phyloP scores from a whole-genome alignment of 768 basidiomycete genomes.

The Hemileccinum rubropunctum region DNA sequence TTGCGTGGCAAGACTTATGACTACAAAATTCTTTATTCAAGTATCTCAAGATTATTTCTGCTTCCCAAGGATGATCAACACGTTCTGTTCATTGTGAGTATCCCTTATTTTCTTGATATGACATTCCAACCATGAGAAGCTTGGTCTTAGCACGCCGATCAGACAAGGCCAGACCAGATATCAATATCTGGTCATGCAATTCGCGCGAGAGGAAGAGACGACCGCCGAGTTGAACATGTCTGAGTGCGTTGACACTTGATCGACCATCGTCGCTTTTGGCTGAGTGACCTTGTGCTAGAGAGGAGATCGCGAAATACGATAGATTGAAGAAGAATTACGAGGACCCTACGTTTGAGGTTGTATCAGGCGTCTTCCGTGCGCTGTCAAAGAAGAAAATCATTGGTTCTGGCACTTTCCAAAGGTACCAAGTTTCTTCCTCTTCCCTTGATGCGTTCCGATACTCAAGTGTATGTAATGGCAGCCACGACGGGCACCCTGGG shows the following conservation, averaged over 20 bases:
- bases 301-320: slow-evolving; percentile 75
- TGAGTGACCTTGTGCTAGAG: slow-evolving; percentile 40
- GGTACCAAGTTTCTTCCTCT: slow-evolving; percentile 39
- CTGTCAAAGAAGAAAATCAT: slow-evolving; percentile 90
- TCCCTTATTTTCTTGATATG: not conserved
- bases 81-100: slow-evolving; percentile 86
- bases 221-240: slow-evolving; percentile 92
- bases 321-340: slow-evolving; percentile 92
- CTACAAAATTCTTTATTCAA: slow-evolving; percentile 92
- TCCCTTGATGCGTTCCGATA: not conserved
- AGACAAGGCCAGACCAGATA: slow-evolving; percentile 98
- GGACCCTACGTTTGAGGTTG: slow-evolving; percentile 92
- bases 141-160: slow-evolving; percentile 90
- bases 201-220: slow-evolving; percentile 94
- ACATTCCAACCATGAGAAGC: slow-evolving; percentile 41
- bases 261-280: not conserved
- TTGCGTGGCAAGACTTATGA: slow-evolving; percentile 99
- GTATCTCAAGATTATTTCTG: slow-evolving; percentile 85
- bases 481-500: slow-evolving; percentile 88
- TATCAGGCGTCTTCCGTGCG: slow-evolving; percentile 90
- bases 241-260: slow-evolving; percentile 56
- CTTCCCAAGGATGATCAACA: slow-evolving; percentile 97
- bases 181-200: slow-evolving; percentile 98
- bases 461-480: slow-evolving; percentile 28
- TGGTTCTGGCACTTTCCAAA: slow-evolving; percentile 82